Conservation (phyloP, 2,329 filamentous ascomycete species). For the Davidsoniella neocaledoniae region DNA sequence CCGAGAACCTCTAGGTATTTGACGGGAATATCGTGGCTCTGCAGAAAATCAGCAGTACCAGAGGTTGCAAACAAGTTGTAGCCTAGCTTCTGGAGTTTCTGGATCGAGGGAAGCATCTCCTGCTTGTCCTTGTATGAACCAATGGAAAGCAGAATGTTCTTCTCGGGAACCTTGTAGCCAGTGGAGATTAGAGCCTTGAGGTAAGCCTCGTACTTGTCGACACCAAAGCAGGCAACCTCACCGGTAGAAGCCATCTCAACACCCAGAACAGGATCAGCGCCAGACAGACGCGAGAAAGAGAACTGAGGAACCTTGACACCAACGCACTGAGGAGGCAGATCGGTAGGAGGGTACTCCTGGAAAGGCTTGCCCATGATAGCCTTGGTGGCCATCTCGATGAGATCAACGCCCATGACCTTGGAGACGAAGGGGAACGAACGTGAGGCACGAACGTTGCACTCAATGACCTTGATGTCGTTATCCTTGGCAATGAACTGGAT, state of each 20-base stretch:
- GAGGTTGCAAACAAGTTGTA: constrained; percentile 94
- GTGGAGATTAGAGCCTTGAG: constrained; percentile 91
- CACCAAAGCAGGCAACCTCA: constrained; percentile 91
- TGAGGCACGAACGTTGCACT: constrained; percentile 94
- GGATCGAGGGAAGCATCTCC: constrained; percentile 86
- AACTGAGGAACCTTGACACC: constrained; percentile 98
- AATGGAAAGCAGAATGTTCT: constrained; percentile 88
- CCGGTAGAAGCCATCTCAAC: constrained; percentile 99
- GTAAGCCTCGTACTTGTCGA: constrained; percentile 94
- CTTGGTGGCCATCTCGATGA: constrained; percentile 97
- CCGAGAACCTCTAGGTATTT: constrained; percentile 84
- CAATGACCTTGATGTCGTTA: constrained; percentile 98
- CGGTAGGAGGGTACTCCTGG: constrained; percentile 61
- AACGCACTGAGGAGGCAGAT: constrained; percentile 65
- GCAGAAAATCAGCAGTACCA: constrained; percentile 89
- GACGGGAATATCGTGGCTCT: constrained; percentile 79
- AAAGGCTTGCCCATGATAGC: constrained; percentile 81
- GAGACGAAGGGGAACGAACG: constrained; percentile 96
- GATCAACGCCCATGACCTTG: constrained; percentile 93
- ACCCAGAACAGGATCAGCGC: constrained; percentile 87
- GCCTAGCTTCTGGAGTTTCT: constrained; percentile 76
- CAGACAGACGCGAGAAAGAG: constrained; percentile 92
- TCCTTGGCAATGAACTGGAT: constrained; percentile 99
- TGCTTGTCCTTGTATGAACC: constrained; percentile 96
- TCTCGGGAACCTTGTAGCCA: constrained; percentile 89